Evolutionary conservation across 139 green algal genomes (phyloP), one percentile per base, ranked within the genome.

Genomic region (Nannochloris sp.): DNA sequence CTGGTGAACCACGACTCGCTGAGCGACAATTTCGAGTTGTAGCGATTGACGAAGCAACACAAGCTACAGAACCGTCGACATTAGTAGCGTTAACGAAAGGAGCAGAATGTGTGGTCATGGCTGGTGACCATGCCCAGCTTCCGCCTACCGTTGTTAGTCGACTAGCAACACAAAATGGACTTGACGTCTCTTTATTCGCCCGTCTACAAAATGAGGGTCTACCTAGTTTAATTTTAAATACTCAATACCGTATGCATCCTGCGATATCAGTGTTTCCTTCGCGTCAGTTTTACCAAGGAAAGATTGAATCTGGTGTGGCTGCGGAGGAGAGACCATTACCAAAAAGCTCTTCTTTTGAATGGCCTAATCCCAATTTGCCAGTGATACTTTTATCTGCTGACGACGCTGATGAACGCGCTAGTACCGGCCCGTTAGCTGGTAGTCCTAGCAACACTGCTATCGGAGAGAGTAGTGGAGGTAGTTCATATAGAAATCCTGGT

Each of bases 211-310:
- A 37, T 4, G n/a, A 54, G 74, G 88, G 90, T 8, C 14, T 98
- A 23, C 1, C 57, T 27, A 75, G 78, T 6, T 48, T 83, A 39
- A 74, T 98, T 71, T 78, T 98, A 64, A 79, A 97, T 65, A 90
- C 76, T 12, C 92, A 98, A 79, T 98, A 98, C 73, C 79, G 89
- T 34, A 95, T 95, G 89, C 86, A 96, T 64, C 88, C 88, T 4
- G 58, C 48, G 14, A 89, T 96, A 32, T 75, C 76, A 2, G 63
- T 34, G 23, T 87, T 84, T n/a, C 69, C 77, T 15, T 81, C 80
- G 0, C 4, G 30, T 3, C 33, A 54, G 2, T 93, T 93, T 67
- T 92, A 94, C 54, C 32, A 46, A 8, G 76, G 75, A 45, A 67
- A n/a, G 23, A 44, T 86, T 38, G 73, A 54, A 13, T 76, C 73